These are phyloP conservation scores for Vitis rupestris DNA, from an alignment of 164 flowering plant species.

Conservation along the genomic window DNA sequence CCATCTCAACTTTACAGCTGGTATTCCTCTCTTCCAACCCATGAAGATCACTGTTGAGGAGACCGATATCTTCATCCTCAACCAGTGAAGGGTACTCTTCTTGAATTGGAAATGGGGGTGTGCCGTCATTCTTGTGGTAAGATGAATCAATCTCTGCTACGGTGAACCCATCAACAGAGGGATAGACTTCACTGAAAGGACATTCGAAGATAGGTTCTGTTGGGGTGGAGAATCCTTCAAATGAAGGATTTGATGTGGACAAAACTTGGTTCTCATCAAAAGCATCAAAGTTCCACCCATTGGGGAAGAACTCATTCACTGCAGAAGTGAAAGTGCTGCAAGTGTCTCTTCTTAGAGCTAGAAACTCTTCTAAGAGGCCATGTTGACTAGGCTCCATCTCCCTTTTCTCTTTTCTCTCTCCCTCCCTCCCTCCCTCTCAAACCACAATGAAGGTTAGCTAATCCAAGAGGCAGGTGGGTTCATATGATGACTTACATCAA, in stretches of 20 bases:
- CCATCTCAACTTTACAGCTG: slow-evolving; percentile 31
- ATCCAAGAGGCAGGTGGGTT: too few species aligned
- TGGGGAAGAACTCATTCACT: slow-evolving; percentile 29
- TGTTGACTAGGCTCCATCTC: slow-evolving; percentile 46
- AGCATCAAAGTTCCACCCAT: slow-evolving; percentile 31
- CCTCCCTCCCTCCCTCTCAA: neutral
- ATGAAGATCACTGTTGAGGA: slow-evolving; percentile 22
- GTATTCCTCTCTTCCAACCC: slow-evolving; percentile 19
- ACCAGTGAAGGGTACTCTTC: slow-evolving; percentile 32
- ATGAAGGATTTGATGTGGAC: slow-evolving; percentile 26
- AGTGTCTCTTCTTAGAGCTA: slow-evolving; percentile 37
- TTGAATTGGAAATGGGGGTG: slow-evolving; percentile 27
- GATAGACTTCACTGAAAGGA: slow-evolving; percentile 22
- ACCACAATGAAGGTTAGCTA: too few species aligned
- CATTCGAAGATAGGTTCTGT: slow-evolving; percentile 19
- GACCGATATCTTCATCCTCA: slow-evolving; percentile 31
- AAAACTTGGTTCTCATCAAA: slow-evolving; percentile 32
- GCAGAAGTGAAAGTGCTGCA: slow-evolving; percentile 32
- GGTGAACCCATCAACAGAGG: slow-evolving; percentile 27
- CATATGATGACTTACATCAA: neutral
- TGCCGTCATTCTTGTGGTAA: slow-evolving; percentile 12
- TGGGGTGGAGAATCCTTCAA: slow-evolving; percentile 17
- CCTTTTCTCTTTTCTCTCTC: slow-evolving; percentile 10
- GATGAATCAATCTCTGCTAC: slow-evolving; percentile 29
- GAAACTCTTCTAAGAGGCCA: slow-evolving; percentile 44